Conservation (phyloP, 352 stramenopile genomes). For the Globisporangium ultimum region DNA sequence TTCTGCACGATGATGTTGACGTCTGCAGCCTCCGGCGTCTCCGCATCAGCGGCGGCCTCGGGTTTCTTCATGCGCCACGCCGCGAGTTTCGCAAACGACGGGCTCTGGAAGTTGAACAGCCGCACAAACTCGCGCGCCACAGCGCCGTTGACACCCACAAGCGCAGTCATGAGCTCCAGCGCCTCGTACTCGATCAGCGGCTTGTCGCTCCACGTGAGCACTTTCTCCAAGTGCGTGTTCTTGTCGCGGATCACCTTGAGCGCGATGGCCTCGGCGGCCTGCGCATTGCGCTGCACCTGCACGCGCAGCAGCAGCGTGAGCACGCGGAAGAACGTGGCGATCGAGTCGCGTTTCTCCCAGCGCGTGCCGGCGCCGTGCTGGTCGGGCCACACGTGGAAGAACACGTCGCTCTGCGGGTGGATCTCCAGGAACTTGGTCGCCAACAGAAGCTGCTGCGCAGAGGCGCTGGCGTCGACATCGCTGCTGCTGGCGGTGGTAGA, state of each 20-base stretch:
- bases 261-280: constrained; percentile 55
- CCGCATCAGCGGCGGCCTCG: constrained; percentile 12
- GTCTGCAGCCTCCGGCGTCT: neutral
- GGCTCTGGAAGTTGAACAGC: constrained; percentile 76
- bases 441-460: neutral
- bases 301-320: constrained; percentile 39
- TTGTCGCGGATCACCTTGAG: constrained; percentile 71
- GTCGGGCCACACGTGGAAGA: constrained; percentile 69
- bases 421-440: constrained; percentile 45
- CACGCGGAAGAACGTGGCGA: constrained; percentile 63
- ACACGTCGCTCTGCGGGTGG: constrained; percentile 47
- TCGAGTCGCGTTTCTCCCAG: constrained; percentile 66
- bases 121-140: constrained; percentile 68
- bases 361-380: constrained; percentile 38
- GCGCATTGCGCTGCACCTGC: constrained; percentile 22
- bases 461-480: neutral
- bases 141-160: constrained; percentile 37
- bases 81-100: constrained; percentile 56
- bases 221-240: constrained; percentile 55
- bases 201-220: constrained; percentile 85
- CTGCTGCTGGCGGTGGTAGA: neutral
- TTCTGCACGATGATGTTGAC: neutral
- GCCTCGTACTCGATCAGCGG: constrained; percentile 70
- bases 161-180: constrained; percentile 49
- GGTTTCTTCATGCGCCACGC: constrained; percentile 59